Conservation (phyloP, 164 flowering plant genomes). For the Buxus sempervirens region DNA sequence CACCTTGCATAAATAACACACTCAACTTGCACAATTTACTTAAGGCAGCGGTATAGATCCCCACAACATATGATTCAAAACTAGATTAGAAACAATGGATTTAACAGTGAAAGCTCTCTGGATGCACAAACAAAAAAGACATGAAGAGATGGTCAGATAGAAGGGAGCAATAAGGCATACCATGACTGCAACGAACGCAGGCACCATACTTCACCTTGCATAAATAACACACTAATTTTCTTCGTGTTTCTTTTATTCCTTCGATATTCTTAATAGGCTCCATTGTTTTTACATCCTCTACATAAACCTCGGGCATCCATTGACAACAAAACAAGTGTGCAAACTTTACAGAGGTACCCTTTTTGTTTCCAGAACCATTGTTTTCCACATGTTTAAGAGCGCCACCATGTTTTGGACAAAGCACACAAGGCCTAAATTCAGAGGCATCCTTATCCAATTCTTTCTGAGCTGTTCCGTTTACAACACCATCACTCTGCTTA, state of each 20-base stretch:
- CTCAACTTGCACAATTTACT: background rate
- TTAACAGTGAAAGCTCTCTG: background rate
- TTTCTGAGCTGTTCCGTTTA: conserved; percentile 12
- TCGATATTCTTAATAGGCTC: conserved; percentile 78
- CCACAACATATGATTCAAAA: too few relatives aligned
- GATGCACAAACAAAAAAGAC: background rate
- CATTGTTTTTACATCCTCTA: conserved; percentile 61
- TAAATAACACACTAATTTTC: conserved; percentile 58
- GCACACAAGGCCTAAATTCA: conserved; percentile 48
- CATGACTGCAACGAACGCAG: conserved; percentile 92
- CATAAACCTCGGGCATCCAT: conserved; percentile 89
- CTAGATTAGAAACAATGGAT: too few relatives aligned
- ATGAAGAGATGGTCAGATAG: conserved; percentile 3
- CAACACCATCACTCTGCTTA: conserved; percentile 26
- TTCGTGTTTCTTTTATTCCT: conserved; percentile 61
- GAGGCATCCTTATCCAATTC: conserved; percentile 3
- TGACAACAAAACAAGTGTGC: conserved; percentile 83
- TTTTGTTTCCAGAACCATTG: conserved; percentile 20
- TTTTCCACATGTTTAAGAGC: conserved; percentile 63
- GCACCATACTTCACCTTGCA: conserved; percentile 89
- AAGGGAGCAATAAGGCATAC: conserved; percentile 52
- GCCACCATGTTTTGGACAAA: conserved; percentile 85
- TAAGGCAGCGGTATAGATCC: too few relatives aligned
- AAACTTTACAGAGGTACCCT: conserved; percentile 38
- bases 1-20: conserved; percentile 80